Evolutionary conservation across 768 basidiomycete genomes (phyloP), one percentile per base, ranked within the genome.

Genomic region (Glaciozyma martinii): DNA sequence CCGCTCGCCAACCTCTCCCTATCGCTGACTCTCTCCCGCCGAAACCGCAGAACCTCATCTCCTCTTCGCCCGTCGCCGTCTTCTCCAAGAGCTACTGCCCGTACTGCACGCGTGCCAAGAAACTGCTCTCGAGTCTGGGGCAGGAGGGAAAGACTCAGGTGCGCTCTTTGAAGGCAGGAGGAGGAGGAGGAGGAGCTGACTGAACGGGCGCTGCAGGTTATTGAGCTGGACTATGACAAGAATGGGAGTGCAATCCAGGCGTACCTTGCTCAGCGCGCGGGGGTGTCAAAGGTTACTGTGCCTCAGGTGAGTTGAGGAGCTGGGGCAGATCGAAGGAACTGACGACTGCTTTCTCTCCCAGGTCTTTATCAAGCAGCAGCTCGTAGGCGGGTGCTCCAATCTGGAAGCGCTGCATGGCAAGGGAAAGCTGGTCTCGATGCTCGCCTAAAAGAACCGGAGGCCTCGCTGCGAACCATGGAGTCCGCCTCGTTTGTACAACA

Each of bases 301-400:
- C 72, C 72, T 21, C 72, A 71, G 61, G 71, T 68, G 21, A 12
- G 46, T n/a, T 47, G 46, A 47, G 46, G 46, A 3, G 19, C 16
- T 19, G 46, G 3, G 3, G 46, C n/a, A 6, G 21, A 47, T n/a
- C 46, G 21, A 47, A 8, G 46, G 19, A 4, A 19, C 16, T 25
- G n/a, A n/a, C 27, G 49, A 50, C 27, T 9, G 13, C 25, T 1
- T 4, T 21, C 13, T 25, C 44, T 37, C 2, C 9, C 66, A 72
- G 71, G 53, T 73, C 63, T 73, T 63, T 59, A 67, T 73, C 65
- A 56, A 62, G 27, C 69, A 69, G 27, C 40, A 73, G 46, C 56
- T 32, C 50, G 53, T 73, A 15, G 72, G 72, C 25, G 72, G 72
- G 0, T 67, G 66, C 66, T 62, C 59, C 16, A 70, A 71, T 29